Evolutionary conservation across 2,329 filamentous ascomycete genomes (phyloP).

Genomic region (Ophidiomyces ophidiicola): DNA sequence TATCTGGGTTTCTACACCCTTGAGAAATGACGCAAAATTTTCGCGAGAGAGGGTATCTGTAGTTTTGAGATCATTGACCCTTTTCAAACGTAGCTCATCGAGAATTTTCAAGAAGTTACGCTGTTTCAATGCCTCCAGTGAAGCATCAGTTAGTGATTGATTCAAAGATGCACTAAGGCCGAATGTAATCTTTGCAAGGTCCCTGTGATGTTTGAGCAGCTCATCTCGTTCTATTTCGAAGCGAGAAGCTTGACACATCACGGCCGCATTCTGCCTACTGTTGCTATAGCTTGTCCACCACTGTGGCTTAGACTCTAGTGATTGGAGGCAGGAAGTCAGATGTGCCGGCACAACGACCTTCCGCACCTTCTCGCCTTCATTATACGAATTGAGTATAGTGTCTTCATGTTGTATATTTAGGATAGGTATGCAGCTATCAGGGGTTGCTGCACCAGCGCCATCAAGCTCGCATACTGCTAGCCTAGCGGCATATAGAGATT

Average conservation of each 20-base stretch:
- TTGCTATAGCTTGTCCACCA: constrained; percentile 56
- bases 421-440: constrained; percentile 41
- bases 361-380: background rate
- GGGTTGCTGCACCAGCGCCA: constrained; percentile 40
- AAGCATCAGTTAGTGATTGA: constrained; percentile 24
- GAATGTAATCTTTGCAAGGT: constrained; percentile 27
- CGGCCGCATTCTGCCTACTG: constrained; percentile 46
- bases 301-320: constrained; percentile 43
- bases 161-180: constrained; percentile 28
- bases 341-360: constrained; percentile 13
- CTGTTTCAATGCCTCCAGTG: constrained; percentile 22
- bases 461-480: constrained; percentile 52
- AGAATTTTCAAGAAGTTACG: constrained; percentile 25
- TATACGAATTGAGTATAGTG: constrained; percentile 11
- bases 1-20: constrained; percentile 21
- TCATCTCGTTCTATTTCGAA: constrained; percentile 45
- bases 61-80: constrained; percentile 25
- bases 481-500: constrained; percentile 49
- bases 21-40: constrained; percentile 20
- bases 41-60: constrained; percentile 19
- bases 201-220: constrained; percentile 30
- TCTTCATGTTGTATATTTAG: constrained; percentile 21
- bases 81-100: constrained; percentile 22
- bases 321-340: constrained; percentile 41
- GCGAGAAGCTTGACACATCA: constrained; percentile 51